Base-by-base conservation (phyloP, 257 asterid genomes). In the Nicotiana paniculata region DNA sequence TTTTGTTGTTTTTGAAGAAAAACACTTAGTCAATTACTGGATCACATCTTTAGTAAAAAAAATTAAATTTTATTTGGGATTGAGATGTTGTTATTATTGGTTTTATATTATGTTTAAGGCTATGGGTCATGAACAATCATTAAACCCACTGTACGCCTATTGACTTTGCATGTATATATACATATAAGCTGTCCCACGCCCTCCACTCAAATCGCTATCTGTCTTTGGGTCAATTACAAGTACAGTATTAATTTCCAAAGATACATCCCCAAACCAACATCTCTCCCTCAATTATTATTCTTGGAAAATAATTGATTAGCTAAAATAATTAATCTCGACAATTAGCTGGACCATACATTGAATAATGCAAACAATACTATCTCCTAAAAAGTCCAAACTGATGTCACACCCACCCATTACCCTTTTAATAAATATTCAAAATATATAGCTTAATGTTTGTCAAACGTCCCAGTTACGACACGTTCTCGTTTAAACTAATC, bases 381-480 rank as follows among this genome's bases (percentile, higher is more conserved):
- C 63, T 53, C 64, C 64, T 26, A 75, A 75, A 75, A 75, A 75
- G 80, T 75, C 80, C 80, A 51, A 75, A 51, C 64, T 75, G 63
- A 75, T 28, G 80, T 75, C 54, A 53, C 64, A 51, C 64, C 64
- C 63, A 75, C 78, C 85, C 59, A 64, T 24, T 11, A 6, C 75
- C n/a, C 37, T 21, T 21, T 61, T 58, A 21, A 17, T 4, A 17
- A 33, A 67, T 67, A 66, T 66, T 33, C 11, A 24, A 24, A 3
- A 21, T 24, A 75, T 26, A 75, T 26, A 26, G 16, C 17, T 75
- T 51, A 75, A 75, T 26, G 64, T 75, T 75, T 75, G 58, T 77
- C 79, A 79, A 81, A 69, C 84, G 82, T 65, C 76, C 37, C 85
- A 84, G 4, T 43, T 83, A 86, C 89, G 87, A 81, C 85, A 84